phyloP scores from a whole-genome alignment of 116 monocot species.

The Iris pallida region DNA sequence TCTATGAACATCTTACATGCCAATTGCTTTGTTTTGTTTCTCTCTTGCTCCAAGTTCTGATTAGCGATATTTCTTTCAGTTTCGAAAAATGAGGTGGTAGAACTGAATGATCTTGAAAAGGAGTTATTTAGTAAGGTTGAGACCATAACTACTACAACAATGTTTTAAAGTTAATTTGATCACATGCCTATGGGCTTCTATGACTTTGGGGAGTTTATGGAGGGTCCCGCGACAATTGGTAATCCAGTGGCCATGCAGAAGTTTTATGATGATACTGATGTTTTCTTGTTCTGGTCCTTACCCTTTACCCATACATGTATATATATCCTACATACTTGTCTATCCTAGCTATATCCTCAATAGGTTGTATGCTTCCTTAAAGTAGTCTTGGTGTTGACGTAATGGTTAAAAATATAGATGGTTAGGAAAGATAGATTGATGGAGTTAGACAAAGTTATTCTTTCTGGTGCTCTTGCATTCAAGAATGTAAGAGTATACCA shows the following conservation, averaged over 20 bases:
- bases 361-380: too few relatives aligned
- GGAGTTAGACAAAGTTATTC: slow-evolving; percentile 46
- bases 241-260: slow-evolving; percentile 56
- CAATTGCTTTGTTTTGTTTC: not conserved
- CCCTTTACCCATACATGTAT: too few relatives aligned
- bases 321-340: too few relatives aligned
- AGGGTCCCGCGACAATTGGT: slow-evolving; percentile 46
- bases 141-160: slow-evolving; percentile 50
- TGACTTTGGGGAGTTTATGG: slow-evolving; percentile 50
- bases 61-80: slow-evolving; percentile 12
- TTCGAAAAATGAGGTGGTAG: slow-evolving; percentile 29
- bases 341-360: too few relatives aligned
- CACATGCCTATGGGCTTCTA: slow-evolving; percentile 43
- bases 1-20: not conserved
- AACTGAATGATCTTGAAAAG: slow-evolving; percentile 39
- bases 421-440: slow-evolving; percentile 16
- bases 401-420: slow-evolving; percentile 16
- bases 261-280: slow-evolving; percentile 41
- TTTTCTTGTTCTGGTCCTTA: slow-evolving; percentile 54
- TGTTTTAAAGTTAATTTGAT: slow-evolving; percentile 36
- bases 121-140: slow-evolving; percentile 39
- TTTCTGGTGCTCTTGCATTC: slow-evolving; percentile 41
- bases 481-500: too few relatives aligned
- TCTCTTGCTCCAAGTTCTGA: not conserved
- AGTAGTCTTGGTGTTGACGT: slow-evolving; percentile 1